phyloP scores from a whole-genome alignment of 306 rosid genomes.

The Citrullus colocynthis region DNA sequence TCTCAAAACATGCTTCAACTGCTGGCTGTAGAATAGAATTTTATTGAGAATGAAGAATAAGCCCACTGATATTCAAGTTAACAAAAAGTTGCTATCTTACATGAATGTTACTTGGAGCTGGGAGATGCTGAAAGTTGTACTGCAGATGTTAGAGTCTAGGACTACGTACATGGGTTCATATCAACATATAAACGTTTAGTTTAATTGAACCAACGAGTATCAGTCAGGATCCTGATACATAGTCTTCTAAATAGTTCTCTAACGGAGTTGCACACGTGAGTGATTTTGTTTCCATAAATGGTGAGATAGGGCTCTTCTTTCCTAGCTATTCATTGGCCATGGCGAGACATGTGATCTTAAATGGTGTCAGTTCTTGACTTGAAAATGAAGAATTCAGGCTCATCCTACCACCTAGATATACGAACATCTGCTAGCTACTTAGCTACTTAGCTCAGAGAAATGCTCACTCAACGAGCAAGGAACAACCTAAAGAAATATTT shows the following conservation, averaged over 20 bases:
- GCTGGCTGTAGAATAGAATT: not conserved
- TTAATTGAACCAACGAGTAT: not conserved
- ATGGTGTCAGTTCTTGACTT: not conserved
- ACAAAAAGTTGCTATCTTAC: not conserved
- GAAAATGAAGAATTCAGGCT: not conserved
- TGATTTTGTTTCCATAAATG: not conserved
- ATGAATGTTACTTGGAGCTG: not conserved
- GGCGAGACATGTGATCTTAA: not conserved
- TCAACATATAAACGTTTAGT: not conserved
- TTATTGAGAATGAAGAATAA: not conserved
- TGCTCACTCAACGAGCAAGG: not conserved
- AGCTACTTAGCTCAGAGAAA: not conserved
- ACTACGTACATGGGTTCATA: not conserved
- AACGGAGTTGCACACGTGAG: not conserved
- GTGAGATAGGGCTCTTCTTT: not conserved
- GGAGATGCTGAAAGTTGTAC: not conserved
- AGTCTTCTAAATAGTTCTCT: not conserved
- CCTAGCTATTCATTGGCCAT: not conserved
- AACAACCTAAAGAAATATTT: not conserved
- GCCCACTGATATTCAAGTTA: not conserved
- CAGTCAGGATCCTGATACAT: not conserved
- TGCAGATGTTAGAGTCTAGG: not conserved
- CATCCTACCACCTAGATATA: not conserved
- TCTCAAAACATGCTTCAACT: not conserved
- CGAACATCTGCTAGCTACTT: not conserved